Percentiles rank a stretch among this genome's conserved stretches.
These are phyloP conservation scores for Candolleomyces aberdarensis DNA, from an alignment of 768 basidiomycete genomes.

Conservation along the genomic window DNA sequence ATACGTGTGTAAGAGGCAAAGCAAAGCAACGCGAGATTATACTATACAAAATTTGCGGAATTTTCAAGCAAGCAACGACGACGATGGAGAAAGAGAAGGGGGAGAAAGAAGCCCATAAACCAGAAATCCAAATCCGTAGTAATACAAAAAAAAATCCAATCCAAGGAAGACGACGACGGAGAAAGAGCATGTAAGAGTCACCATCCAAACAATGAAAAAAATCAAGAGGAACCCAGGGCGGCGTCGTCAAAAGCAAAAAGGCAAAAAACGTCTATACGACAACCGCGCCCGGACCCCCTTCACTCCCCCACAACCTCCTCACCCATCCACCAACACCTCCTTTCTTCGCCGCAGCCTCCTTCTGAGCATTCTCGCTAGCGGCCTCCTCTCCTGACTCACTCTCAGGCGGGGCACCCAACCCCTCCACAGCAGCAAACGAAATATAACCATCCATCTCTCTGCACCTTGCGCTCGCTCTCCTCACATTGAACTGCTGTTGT, in stretches of 20 bases:
- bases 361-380: background rate
- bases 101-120: background rate
- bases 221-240: background rate
- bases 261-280: background rate
- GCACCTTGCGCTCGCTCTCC: conserved; percentile 19
- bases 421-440: conserved; percentile 20
- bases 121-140: background rate
- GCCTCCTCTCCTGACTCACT: conserved; percentile 11
- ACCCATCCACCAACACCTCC: conserved; percentile 15
- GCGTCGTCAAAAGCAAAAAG: background rate
- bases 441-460: conserved; percentile 23
- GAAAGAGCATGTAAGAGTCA: background rate
- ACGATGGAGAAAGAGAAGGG: background rate
- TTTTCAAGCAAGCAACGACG: background rate
- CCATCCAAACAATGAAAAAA: background rate
- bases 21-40: background rate
- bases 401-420: conserved; percentile 20
- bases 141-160: background rate
- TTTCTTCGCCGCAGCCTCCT: conserved; percentile 7
- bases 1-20: background rate
- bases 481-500: conserved; percentile 17
- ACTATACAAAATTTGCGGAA: background rate
- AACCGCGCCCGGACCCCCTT: background rate
- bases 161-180: background rate
- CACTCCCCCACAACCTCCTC: conserved; percentile 14